Percentiles rank a stretch among this genome's conserved stretches.
phyloP scores from a whole-genome alignment of 2,329 filamentous ascomycete genomes.

The Hypocreales sp. region DNA sequence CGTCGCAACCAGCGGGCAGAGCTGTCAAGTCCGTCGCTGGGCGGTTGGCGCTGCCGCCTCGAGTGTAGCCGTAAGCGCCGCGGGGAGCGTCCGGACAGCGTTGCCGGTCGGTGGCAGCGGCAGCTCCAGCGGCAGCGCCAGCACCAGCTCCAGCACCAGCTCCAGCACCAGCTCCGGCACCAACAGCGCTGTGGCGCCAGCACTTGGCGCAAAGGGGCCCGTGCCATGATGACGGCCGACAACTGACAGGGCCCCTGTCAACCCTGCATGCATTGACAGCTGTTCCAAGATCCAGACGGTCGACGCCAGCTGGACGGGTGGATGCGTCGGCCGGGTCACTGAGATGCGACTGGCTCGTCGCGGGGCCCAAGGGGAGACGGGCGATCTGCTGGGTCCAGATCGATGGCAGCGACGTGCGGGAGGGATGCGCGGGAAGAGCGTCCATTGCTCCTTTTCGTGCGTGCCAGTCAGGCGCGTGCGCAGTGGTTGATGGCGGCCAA shows the following conservation, averaged over 20 bases:
- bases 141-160: not conserved
- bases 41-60: too few relatives aligned
- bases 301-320: constrained; percentile 4
- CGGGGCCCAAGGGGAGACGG: constrained; percentile 8
- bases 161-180: not conserved
- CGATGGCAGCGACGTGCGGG: constrained; percentile 1
- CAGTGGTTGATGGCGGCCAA: not conserved
- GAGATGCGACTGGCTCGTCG: constrained; percentile 19
- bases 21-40: too few relatives aligned
- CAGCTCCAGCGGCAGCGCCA: not conserved
- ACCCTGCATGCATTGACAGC: constrained; percentile 6
- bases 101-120: not conserved
- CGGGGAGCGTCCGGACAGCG: not conserved
- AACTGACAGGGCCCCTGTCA: constrained; percentile 4
- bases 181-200: not conserved
- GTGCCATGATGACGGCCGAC: not conserved
- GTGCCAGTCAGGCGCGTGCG: not conserved
- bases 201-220: not conserved
- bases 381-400: constrained; percentile 3
- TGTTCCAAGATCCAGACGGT: constrained; percentile 3
- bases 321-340: constrained; percentile 8
- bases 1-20: too few relatives aligned
- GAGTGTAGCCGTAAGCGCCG: not conserved
- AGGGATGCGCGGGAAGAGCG: too few relatives aligned
- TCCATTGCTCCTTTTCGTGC: too few relatives aligned